Percentiles rank a stretch among this genome's conserved stretches.
phyloP scores from a whole-genome alignment of 305 asterid species.

The Fraxinus angustifolia region DNA sequence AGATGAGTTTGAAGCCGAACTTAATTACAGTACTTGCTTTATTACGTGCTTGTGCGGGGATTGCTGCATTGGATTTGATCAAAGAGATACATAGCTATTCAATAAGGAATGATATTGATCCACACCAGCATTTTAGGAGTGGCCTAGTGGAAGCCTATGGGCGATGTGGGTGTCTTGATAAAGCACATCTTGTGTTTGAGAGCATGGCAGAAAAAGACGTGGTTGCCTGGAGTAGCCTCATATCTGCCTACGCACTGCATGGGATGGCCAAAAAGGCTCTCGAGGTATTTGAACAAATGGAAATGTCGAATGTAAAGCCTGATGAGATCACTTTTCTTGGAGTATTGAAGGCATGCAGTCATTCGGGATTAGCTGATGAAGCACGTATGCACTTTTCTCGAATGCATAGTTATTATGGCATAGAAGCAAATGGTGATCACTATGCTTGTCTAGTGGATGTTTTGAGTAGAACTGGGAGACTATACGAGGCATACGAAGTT shows the following conservation, averaged over 20 bases:
- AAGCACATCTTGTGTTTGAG: constrained; percentile 29
- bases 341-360: constrained; percentile 51
- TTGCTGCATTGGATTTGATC: constrained; percentile 33
- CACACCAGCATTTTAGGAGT: constrained; percentile 34
- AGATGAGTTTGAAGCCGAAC: constrained; percentile 32
- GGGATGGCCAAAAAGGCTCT: constrained; percentile 38
- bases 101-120: constrained; percentile 31
- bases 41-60: constrained; percentile 36
- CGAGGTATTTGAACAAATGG: constrained; percentile 34
- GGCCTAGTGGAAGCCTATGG: constrained; percentile 51
- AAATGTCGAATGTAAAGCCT: constrained; percentile 31
- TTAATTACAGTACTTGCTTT: constrained; percentile 41
- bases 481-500: constrained; percentile 42
- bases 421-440: constrained; percentile 42
- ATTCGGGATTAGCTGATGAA: constrained; percentile 45
- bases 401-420: constrained; percentile 27
- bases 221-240: constrained; percentile 50
- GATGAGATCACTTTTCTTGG: constrained; percentile 45
- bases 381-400: constrained; percentile 32
- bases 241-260: constrained; percentile 43
- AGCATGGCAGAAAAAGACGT: constrained; percentile 37
- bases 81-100: constrained; percentile 42
- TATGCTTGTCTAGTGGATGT: constrained; percentile 51
- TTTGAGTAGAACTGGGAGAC: constrained; percentile 42
- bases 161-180: constrained; percentile 37